Conservation (phyloP, 129 eudicot genomes). For the Centaurea solstitialis region DNA sequence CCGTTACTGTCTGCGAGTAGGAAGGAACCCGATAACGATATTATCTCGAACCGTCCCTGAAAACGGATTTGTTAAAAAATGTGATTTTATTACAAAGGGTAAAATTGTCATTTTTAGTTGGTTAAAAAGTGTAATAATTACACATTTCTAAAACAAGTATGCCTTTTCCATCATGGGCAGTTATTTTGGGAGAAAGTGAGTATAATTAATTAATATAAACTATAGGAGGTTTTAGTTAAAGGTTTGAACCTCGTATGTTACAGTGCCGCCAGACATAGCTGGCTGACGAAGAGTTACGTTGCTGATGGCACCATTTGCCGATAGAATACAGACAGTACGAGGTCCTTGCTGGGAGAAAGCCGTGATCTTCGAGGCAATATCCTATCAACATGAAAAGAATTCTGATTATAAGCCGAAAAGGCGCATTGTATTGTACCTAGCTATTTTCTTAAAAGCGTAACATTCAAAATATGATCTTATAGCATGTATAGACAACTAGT, state of each 20-base stretch:
- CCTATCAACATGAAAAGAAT: slow-evolving; percentile 42
- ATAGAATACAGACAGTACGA: slow-evolving; percentile 85
- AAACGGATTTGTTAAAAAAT: not conserved
- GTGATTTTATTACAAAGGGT: not conserved
- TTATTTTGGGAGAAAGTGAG: not conserved
- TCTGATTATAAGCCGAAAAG: not conserved
- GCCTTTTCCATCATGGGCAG: not conserved
- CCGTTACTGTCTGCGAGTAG: slow-evolving; percentile 59
- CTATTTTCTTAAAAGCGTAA: too few relatives aligned
- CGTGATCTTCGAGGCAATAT: slow-evolving; percentile 73
- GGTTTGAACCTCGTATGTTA: slow-evolving; percentile 71
- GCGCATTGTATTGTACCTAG: too few relatives aligned
- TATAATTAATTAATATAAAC: not conserved
- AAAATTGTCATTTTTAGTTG: not conserved
- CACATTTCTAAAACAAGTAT: not conserved
- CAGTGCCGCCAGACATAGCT: slow-evolving; percentile 75
- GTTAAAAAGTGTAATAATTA: not conserved
- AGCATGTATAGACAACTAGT: too few relatives aligned
- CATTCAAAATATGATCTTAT: too few relatives aligned
- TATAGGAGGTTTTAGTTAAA: not conserved
- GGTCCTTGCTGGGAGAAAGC: slow-evolving; percentile 96
- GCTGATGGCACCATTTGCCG: slow-evolving; percentile 87
- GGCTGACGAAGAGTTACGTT: slow-evolving; percentile 92
- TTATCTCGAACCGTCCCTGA: slow-evolving; percentile 95
- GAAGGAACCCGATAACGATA: slow-evolving; percentile 85